Evolutionary conservation across 371 early-diverging fungal genomes (phyloP).

Genomic region (Zopfochytrium polystomum): DNA sequence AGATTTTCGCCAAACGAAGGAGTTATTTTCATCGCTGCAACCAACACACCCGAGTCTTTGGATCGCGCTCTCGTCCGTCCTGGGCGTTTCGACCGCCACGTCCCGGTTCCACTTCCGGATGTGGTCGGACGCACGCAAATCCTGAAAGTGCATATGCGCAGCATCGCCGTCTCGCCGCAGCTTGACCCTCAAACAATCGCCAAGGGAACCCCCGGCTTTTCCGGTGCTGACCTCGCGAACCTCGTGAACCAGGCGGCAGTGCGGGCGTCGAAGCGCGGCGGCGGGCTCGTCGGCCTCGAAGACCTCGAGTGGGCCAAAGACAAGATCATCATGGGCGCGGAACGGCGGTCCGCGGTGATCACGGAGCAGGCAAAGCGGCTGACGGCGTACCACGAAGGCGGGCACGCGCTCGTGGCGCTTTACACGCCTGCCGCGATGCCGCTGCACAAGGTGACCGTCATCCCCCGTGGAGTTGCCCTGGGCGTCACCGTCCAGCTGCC

Average conservation of each 20-base stretch:
- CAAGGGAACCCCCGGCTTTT: slow-evolving; percentile 96
- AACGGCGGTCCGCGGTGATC: slow-evolving; percentile 86
- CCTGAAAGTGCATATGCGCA: slow-evolving; percentile 84
- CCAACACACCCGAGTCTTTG: slow-evolving; percentile 97
- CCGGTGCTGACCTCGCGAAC: slow-evolving; percentile 97
- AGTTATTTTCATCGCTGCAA: slow-evolving; percentile 97
- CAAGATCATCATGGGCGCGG: slow-evolving; percentile 96
- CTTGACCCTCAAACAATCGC: slow-evolving; percentile 85
- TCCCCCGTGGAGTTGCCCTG: slow-evolving; percentile 90
- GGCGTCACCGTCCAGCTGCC: slow-evolving; percentile 95
- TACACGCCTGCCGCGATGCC: slow-evolving; percentile 95
- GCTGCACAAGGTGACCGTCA: slow-evolving; percentile 97
- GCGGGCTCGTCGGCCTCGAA: slow-evolving; percentile 63
- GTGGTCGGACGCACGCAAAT: slow-evolving; percentile 93
- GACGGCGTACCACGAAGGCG: slow-evolving; percentile 98
- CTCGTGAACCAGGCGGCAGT: slow-evolving; percentile 95
- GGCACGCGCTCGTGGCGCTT: slow-evolving; percentile 93
- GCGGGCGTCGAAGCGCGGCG: slow-evolving; percentile 78
- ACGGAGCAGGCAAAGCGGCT: slow-evolving; percentile 79
- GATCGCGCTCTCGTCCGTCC: slow-evolving; percentile 97
- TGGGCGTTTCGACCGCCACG: slow-evolving; percentile 95
- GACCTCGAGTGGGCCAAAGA: slow-evolving; percentile 97
- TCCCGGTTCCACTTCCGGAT: slow-evolving; percentile 96
- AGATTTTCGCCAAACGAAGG: slow-evolving; percentile 86
- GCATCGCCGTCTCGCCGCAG: slow-evolving; percentile 56